These are phyloP conservation scores for Pilasporangium apinafurcum DNA, from an alignment of 352 stramenopile species.

Conservation along the genomic window DNA sequence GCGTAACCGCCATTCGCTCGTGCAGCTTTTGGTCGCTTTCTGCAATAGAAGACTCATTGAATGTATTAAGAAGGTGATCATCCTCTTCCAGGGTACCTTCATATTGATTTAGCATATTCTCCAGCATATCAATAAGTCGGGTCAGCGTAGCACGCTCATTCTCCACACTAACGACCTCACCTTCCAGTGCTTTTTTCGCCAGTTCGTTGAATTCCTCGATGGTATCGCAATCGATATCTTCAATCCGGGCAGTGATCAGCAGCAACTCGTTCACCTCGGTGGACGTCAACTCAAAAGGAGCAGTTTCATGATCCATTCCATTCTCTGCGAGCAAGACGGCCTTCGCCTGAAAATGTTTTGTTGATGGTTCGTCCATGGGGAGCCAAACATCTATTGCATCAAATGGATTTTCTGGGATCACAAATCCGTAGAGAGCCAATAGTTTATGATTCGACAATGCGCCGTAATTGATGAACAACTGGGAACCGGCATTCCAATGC, in stretches of 20 bases:
- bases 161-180: slow-evolving; percentile 40
- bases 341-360: slow-evolving; percentile 39
- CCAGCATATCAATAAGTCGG: slow-evolving; percentile 52
- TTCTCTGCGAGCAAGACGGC: slow-evolving; percentile 29
- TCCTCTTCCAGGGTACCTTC: slow-evolving; percentile 30
- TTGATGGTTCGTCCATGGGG: slow-evolving; percentile 46
- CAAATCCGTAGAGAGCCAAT: slow-evolving; percentile 74
- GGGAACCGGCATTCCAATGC: slow-evolving; percentile 58
- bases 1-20: slow-evolving; percentile 40
- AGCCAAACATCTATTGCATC: slow-evolving; percentile 74
- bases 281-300: slow-evolving; percentile 54
- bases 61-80: slow-evolving; percentile 18
- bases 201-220: slow-evolving; percentile 22
- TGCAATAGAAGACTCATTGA: slow-evolving; percentile 1
- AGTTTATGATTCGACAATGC: slow-evolving; percentile 80
- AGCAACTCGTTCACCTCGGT: slow-evolving; percentile 65
- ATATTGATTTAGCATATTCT: slow-evolving; percentile 53
- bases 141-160: slow-evolving; percentile 50
- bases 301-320: slow-evolving; percentile 51
- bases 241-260: slow-evolving; percentile 52
- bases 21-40: slow-evolving; percentile 23
- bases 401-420: slow-evolving; percentile 57
- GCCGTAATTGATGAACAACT: slow-evolving; percentile 82
- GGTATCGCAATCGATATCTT: slow-evolving; percentile 51
- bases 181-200: slow-evolving; percentile 38